phyloP scores from a whole-genome alignment of 2,329 filamentous ascomycete species.

The Lithohypha guttulata region DNA sequence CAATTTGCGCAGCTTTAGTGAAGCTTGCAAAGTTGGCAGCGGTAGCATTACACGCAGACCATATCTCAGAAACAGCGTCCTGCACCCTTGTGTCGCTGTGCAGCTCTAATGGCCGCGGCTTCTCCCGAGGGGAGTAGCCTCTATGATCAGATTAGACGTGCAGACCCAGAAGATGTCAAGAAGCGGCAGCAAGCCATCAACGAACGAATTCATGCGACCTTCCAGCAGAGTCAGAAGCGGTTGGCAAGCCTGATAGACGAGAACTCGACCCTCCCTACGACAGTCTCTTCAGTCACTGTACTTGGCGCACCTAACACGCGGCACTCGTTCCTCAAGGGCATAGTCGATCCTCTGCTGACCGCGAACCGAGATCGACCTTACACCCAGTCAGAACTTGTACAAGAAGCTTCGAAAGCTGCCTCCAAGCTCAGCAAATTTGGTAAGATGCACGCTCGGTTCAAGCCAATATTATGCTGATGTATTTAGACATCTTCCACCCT shows the following conservation, averaged over 20 bases:
- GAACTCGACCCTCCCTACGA: constrained; percentile 78
- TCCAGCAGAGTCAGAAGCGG: constrained; percentile 52
- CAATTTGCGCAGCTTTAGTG: no score
- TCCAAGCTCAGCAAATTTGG: constrained; percentile 71
- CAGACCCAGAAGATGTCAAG: constrained; percentile 48
- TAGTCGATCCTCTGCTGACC: constrained; percentile 68
- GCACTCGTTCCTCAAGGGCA: constrained; percentile 65
- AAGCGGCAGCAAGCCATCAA: constrained; percentile 51
- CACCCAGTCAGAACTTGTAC: constrained; percentile 69
- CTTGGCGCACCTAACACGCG: constrained; percentile 78
- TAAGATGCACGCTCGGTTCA: constrained; percentile 32
- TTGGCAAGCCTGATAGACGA: constrained; percentile 59
- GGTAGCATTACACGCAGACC: no score
- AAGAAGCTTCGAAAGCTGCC: constrained; percentile 58
- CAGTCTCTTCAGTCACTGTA: constrained; percentile 74
- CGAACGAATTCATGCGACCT: constrained; percentile 46
- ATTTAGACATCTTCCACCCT: constrained; percentile 71
- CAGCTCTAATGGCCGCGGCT: no score
- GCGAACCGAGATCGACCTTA: constrained; percentile 56
- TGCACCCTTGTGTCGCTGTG: no score
- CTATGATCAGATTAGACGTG: constrained; percentile 17
- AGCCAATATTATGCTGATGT: constrained; percentile 15
- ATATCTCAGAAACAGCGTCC: no score
- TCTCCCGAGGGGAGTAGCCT: no score
- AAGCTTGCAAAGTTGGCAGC: no score